These are phyloP conservation scores for Cladosporium cucumerinum DNA, from an alignment of 2,329 filamentous ascomycete genomes.

Conservation along the genomic window DNA sequence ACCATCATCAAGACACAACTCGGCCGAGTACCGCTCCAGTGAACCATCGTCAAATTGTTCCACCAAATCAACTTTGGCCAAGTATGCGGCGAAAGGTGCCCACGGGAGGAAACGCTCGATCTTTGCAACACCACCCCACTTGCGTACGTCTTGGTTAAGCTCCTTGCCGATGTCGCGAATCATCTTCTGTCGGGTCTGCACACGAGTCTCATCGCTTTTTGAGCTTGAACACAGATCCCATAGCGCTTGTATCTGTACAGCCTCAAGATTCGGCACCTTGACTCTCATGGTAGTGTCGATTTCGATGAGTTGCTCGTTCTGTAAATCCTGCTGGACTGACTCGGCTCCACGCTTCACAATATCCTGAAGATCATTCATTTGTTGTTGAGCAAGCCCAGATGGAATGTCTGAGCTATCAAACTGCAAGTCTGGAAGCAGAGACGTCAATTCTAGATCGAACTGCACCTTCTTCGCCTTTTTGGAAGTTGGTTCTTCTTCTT, in stretches of 20 bases:
- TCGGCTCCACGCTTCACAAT: constrained; percentile 37
- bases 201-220: neutral
- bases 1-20: constrained; percentile 30
- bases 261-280: constrained; percentile 48
- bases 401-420: constrained; percentile 23
- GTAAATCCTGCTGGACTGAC: constrained; percentile 33
- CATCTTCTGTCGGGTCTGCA: constrained; percentile 35
- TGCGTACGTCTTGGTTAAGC: constrained; percentile 29
- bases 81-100: constrained; percentile 46
- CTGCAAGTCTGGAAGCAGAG: constrained; percentile 34
- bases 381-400: constrained; percentile 25
- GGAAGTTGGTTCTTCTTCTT: constrained; percentile 33
- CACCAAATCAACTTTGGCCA: constrained; percentile 38
- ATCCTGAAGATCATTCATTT: constrained; percentile 34
- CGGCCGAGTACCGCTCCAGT: constrained; percentile 36
- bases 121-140: constrained; percentile 43
- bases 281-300: constrained; percentile 49
- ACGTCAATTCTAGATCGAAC: constrained; percentile 37
- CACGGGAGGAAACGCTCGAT: constrained; percentile 45
- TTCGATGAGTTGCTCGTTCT: constrained; percentile 38
- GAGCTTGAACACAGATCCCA: constrained; percentile 42
- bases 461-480: constrained; percentile 42
- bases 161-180: constrained; percentile 35
- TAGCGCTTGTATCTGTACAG: constrained; percentile 41
- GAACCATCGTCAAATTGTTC: constrained; percentile 43